Base-by-base conservation (phyloP, 2,329 filamentous ascomycete species). In the Cercospora brassicicola region DNA sequence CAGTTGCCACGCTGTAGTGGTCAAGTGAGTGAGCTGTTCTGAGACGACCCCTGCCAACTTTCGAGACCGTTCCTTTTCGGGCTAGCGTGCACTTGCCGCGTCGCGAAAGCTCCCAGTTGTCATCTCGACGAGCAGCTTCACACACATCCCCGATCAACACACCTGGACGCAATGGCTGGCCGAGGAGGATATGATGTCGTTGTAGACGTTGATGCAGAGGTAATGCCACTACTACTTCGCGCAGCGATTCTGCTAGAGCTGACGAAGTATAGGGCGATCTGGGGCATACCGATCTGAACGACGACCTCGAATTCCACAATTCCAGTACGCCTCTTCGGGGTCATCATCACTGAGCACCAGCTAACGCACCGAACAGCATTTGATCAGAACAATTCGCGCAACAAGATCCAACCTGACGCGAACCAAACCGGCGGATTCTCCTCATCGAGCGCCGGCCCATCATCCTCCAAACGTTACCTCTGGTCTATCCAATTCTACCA, bases 231-330 rank as follows among this genome's bases (percentile, higher is more conserved):
- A 30, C 2, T 7, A 10, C 42, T 8, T 57, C 36, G 51, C 2
- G 56, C 31, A 66, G 62, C 15, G 10, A 28, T 55, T 26, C 48
- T 9, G 23, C 23, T 26, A 9, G 30, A 55, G 51, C 70, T 74
- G 65, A 74, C 70, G 51, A 60, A 57, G 53, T 42, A 33, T 79
- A 98, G 94, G 94, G 94, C 77, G 95, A 99, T 82, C 89, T 99
- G 79, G 95, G 95, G 76, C 94, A 97, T 82, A 99, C 95, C 66
- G 95, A 99, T 81, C 90, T 99, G 26, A 93, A 97, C 85, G 94
- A 97, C 81, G 95, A 98, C 82, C 93, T 99, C 79, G 95, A 98
- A 87, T 99, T 99, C 84, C 95, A 99, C 86, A 91, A 89, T 78
- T 97, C 94, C 73, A 89, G 88, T 89, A 82, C 74, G 82, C n/a